Evolutionary conservation across 768 basidiomycete species (phyloP).

Genomic region (Amylocystis lapponica): DNA sequence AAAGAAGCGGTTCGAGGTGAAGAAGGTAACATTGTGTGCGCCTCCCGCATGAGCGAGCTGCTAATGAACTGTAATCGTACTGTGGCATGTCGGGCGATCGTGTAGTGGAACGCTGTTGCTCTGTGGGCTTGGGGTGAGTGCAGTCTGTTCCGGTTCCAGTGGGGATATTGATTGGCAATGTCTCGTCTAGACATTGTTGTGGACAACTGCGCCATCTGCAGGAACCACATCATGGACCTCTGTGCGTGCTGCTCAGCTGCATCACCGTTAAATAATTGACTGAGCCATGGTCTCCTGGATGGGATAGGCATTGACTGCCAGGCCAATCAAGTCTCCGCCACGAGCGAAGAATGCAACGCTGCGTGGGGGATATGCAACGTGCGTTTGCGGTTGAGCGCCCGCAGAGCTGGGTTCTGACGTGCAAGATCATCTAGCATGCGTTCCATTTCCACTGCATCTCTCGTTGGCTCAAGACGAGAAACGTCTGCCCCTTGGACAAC

Average conservation of each 20-base stretch:
- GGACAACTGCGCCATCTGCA: conserved; percentile 99
- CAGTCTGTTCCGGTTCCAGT: background rate
- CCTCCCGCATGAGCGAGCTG: background rate
- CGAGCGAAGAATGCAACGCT: conserved; percentile 94
- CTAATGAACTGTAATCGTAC: background rate
- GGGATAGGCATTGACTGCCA: conserved; percentile 95
- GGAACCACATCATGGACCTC: conserved; percentile 99
- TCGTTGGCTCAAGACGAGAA: conserved; percentile 96
- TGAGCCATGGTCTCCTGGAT: too few relatives aligned
- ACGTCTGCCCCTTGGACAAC: conserved; percentile 93
- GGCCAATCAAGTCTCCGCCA: conserved; percentile 96
- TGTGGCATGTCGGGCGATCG: background rate
- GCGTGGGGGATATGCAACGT: conserved; percentile 99
- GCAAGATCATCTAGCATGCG: conserved; percentile 67
- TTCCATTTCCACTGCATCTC: conserved; percentile 99
- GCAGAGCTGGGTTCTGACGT: conserved; percentile 1
- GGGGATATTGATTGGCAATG: conserved; percentile 3
- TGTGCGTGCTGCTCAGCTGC: conserved; percentile 77
- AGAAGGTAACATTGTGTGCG: conserved; percentile 85
- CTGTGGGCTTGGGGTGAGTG: conserved; percentile 95
- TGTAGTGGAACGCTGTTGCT: conserved; percentile 96
- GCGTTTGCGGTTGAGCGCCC: conserved; percentile 18
- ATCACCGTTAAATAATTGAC: too few relatives aligned
- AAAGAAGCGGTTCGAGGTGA: conserved; percentile 93
- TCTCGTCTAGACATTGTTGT: conserved; percentile 81